Conservation (phyloP, 169 alveolate species). For the Cryptosporidium parvum region DNA sequence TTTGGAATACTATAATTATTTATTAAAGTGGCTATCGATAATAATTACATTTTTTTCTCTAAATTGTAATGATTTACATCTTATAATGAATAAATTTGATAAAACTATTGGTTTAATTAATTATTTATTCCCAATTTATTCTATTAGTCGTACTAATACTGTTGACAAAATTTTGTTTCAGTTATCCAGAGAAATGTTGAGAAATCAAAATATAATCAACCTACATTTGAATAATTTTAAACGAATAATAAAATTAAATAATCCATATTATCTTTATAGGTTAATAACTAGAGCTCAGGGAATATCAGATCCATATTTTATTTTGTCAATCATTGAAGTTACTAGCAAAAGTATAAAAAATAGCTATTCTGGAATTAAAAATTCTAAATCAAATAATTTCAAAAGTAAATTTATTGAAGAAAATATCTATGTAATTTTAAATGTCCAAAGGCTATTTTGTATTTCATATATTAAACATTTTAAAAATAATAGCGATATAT, state of each 20-base stretch:
- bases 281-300: neutral
- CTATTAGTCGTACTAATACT: neutral
- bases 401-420: constrained; percentile 64
- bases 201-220: neutral
- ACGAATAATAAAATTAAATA: constrained; percentile 5
- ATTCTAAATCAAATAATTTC: constrained; percentile 23
- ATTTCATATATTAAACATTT: constrained; percentile 16
- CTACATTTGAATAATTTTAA: neutral
- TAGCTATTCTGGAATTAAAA: constrained; percentile 51
- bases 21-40: constrained; percentile 20
- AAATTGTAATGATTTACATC: neutral
- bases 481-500: neutral
- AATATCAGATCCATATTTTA: constrained; percentile 3
- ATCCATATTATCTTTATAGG: neutral
- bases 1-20: constrained; percentile 6
- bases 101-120: neutral
- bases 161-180: neutral
- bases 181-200: neutral
- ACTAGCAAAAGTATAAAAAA: constrained; percentile 4
- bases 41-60: neutral
- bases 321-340: constrained; percentile 9
- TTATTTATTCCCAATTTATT: neutral
- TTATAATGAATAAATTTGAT: neutral
- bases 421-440: constrained; percentile 20
- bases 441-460: constrained; percentile 1